Percentiles rank a stretch among this genome's conserved stretches.
Evolutionary conservation across 1,284 basidiomycete genomes (phyloP).

Genomic region (Leccinum subspadiceum): DNA sequence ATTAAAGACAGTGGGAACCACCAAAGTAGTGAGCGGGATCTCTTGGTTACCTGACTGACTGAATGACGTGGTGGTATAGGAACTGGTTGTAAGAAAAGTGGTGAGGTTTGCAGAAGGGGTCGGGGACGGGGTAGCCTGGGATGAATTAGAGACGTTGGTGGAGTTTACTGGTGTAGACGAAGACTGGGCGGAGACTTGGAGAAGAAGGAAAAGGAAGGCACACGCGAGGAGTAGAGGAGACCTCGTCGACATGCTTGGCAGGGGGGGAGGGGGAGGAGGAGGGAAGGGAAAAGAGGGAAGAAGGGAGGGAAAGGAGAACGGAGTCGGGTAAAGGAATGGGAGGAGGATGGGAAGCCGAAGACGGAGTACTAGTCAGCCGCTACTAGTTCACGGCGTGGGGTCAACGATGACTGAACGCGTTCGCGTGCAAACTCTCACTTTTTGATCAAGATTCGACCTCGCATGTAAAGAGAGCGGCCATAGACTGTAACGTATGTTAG

Average conservation of each 20-base stretch:
- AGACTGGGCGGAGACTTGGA: constrained; percentile 26
- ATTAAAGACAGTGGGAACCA: constrained; percentile 57
- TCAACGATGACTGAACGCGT: not conserved
- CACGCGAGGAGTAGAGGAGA: constrained; percentile 1
- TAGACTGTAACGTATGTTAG: constrained; percentile 8
- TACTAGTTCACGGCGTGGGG: not conserved
- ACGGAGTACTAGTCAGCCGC: constrained; percentile 30
- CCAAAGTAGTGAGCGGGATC: constrained; percentile 45
- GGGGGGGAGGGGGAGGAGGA: not conserved
- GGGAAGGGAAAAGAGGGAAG: not conserved
- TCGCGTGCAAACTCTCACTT: not conserved
- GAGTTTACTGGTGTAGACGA: constrained; percentile 17
- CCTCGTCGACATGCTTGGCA: constrained; percentile 17
- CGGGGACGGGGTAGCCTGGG: constrained; percentile 10
- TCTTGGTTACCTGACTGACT: constrained; percentile 47
- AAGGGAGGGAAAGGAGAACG: not conserved
- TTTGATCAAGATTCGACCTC: not conserved
- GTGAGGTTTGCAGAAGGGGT: constrained; percentile 34
- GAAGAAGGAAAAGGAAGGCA: constrained; percentile 19
- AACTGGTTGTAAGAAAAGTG: constrained; percentile 49
- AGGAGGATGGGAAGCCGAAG: not conserved
- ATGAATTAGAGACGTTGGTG: constrained; percentile 3
- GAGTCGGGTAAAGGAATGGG: not conserved
- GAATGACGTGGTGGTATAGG: constrained; percentile 46
- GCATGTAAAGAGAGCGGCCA: constrained; percentile 6